These are phyloP conservation scores for Saprolegnia parasitica DNA, from an alignment of 352 stramenopile species.

Conservation along the genomic window DNA sequence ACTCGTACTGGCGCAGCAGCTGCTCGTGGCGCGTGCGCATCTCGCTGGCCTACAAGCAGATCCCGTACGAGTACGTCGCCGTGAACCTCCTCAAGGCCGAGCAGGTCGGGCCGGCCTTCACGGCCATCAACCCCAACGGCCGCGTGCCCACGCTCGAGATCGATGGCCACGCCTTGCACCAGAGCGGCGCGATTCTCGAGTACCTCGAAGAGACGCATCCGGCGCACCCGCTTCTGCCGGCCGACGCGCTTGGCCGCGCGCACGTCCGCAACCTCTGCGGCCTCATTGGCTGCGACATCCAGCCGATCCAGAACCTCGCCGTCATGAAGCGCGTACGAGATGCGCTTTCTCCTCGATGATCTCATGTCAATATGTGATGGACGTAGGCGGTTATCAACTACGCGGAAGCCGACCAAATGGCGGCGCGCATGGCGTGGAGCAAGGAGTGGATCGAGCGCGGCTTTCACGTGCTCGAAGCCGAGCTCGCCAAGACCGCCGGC, in stretches of 20 bases:
- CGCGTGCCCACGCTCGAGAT: conserved; percentile 79
- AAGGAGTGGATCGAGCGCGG: conserved; percentile 75
- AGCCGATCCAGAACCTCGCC: conserved; percentile 87
- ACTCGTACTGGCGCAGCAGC: conserved; percentile 86
- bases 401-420: conserved; percentile 29
- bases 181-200: conserved; percentile 90
- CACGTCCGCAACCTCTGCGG: conserved; percentile 84
- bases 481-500: conserved; percentile 48
- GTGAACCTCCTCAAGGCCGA: conserved; percentile 72
- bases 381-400: conserved; percentile 5
- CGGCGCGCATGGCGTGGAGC: conserved; percentile 50
- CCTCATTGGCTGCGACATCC: conserved; percentile 88
- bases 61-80: conserved; percentile 74
- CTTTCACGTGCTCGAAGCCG: conserved; percentile 59
- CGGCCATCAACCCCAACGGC: conserved; percentile 67
- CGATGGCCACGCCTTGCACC: conserved; percentile 57
- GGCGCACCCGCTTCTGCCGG: conserved; percentile 61
- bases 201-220: conserved; percentile 88
- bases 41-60: conserved; percentile 78
- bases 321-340: conserved; percentile 56
- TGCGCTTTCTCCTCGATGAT: neutral
- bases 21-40: conserved; percentile 89
- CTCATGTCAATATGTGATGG: neutral
- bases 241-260: conserved; percentile 56
- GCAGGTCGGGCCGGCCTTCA: conserved; percentile 47